Evolutionary conservation across 2,329 filamentous ascomycete genomes (phyloP).

Genomic region (Tympanopsis confertula): DNA sequence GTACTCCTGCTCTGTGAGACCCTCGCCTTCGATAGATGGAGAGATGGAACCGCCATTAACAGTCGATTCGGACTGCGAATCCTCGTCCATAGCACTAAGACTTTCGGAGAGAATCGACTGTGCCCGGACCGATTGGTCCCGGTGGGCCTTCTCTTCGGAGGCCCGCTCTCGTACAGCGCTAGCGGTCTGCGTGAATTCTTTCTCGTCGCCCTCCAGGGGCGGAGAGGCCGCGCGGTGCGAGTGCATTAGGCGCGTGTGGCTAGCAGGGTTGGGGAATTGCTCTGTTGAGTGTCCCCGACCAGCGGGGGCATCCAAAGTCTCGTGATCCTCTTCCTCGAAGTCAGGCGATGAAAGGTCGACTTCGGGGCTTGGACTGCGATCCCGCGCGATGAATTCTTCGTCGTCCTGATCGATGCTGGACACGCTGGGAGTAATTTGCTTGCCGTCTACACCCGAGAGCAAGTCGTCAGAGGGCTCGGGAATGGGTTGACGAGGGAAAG

Average conservation of each 20-base stretch:
- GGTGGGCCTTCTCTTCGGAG: conserved; percentile 13
- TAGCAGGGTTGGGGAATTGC: conserved; percentile 19
- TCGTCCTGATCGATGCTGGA: conserved; percentile 39
- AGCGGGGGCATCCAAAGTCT: conserved; percentile 48
- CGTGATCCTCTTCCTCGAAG: conserved; percentile 63
- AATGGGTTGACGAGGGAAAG: conserved; percentile 71
- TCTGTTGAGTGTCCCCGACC: conserved; percentile 21
- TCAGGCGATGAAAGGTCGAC: conserved; percentile 81
- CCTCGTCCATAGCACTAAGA: conserved; percentile 9
- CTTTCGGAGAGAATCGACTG: conserved; percentile 20
- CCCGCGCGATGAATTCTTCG: conserved; percentile 50
- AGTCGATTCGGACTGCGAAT: conserved; percentile 14
- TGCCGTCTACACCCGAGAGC: conserved; percentile 33
- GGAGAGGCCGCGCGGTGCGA: conserved; percentile 65
- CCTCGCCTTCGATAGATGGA: no score
- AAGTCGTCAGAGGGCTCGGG: conserved; percentile 49
- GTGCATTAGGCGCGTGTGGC: conserved; percentile 33
- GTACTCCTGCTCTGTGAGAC: neutral
- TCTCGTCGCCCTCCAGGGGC: conserved; percentile 85
- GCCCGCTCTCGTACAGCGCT: conserved; percentile 56
- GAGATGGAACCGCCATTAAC: neutral
- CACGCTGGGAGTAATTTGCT: conserved; percentile 20
- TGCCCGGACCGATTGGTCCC: conserved; percentile 21
- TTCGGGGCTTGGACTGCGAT: conserved; percentile 82
- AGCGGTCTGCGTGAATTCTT: conserved; percentile 92